Evolutionary conservation across 345 rosid genomes (phyloP).

Genomic region (Melaleuca quinquenervia): DNA sequence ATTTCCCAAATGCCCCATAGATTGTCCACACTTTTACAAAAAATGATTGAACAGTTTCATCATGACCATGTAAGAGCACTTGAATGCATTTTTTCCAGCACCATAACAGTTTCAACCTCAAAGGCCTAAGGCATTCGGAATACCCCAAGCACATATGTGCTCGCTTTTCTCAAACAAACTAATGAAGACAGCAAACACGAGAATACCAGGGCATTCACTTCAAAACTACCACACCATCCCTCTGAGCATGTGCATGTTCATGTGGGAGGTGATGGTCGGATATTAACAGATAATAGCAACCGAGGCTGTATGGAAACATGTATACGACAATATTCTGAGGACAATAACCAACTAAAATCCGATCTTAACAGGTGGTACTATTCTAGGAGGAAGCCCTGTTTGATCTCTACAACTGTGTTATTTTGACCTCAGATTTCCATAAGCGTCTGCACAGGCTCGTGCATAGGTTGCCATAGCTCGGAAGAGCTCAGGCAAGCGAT

Average conservation of each 20-base stretch:
- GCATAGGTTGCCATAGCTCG: constrained; percentile 71
- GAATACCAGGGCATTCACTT: neutral
- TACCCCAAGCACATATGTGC: neutral
- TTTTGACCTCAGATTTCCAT: constrained; percentile 43
- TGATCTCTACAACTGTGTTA: constrained; percentile 20
- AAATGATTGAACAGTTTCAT: neutral
- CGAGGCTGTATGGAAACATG: neutral
- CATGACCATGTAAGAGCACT: neutral
- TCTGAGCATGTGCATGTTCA: neutral
- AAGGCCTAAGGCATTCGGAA: neutral
- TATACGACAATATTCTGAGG: neutral
- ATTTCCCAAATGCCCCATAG: neutral
- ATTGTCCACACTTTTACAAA: neutral
- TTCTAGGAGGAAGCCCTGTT: constrained; percentile 3
- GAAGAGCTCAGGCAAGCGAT: constrained; percentile 76
- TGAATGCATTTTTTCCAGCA: neutral
- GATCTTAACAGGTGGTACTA: neutral
- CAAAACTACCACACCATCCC: constrained; percentile 3
- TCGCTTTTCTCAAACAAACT: neutral
- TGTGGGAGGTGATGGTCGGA: neutral
- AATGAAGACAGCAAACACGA: neutral
- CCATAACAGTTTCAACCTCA: neutral
- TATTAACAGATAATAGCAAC: neutral
- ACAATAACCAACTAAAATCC: neutral
- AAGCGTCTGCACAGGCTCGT: constrained; percentile 55